phyloP scores from a whole-genome alignment of 805 yeast genomes.

The Yamadazyma laniorum region DNA sequence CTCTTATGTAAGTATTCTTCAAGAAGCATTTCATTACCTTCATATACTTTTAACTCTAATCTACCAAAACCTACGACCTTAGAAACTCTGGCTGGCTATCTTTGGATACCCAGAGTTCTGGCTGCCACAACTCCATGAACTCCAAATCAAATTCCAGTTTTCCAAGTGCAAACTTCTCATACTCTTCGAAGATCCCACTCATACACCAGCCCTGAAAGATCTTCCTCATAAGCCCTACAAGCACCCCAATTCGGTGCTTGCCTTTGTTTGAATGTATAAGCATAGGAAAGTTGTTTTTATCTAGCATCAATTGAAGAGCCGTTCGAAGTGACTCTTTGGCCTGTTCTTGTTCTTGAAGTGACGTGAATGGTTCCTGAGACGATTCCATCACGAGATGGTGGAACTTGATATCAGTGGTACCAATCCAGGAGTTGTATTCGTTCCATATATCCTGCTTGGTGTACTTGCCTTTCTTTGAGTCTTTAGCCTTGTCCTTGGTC shows the following conservation, averaged over 20 bases:
- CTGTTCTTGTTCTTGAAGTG: constrained; percentile 43
- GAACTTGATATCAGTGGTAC: constrained; percentile 49
- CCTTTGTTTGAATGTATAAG: constrained; percentile 94
- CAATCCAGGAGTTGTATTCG: constrained; percentile 72
- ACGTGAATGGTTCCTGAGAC: constrained; percentile 74
- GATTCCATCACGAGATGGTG: constrained; percentile 64
- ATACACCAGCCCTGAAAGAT: constrained; percentile 89
- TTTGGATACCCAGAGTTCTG: constrained; percentile 49
- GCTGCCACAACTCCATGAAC: constrained; percentile 80
- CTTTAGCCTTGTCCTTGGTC: constrained; percentile 50
- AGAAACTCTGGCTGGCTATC: constrained; percentile 64
- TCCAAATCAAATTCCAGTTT: constrained; percentile 91
- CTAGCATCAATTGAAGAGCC: constrained; percentile 56
- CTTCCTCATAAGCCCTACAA: constrained; percentile 88
- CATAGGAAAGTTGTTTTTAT: constrained; percentile 77
- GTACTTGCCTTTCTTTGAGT: constrained; percentile 23
- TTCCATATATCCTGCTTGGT: constrained; percentile 46
- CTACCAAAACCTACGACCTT: constrained; percentile 15
- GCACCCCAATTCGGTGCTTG: constrained; percentile 92
- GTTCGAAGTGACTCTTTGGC: constrained; percentile 48
- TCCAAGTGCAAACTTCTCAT: constrained; percentile 88
- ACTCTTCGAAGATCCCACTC: constrained; percentile 91
- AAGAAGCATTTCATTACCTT: background rate
- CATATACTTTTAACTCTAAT: too few species aligned
- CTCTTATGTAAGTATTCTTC: too few species aligned